A percentile compares a stretch with the other conserved stretches of the same genome.
phyloP scores from a whole-genome alignment of 768 basidiomycete species.

The Paxillus involutus region DNA sequence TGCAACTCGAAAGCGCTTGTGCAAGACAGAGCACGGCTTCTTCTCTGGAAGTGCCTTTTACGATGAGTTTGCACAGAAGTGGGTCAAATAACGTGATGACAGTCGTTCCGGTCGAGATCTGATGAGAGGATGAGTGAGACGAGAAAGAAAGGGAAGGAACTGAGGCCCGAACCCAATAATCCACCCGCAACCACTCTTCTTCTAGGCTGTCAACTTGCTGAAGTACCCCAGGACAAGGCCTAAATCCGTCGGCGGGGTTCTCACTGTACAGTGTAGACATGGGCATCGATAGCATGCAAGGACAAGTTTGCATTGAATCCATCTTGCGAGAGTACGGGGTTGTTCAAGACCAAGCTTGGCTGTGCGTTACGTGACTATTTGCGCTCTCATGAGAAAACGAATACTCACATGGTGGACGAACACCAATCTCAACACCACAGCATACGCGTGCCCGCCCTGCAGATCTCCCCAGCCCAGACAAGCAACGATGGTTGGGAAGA shows the following conservation, averaged over 20 bases:
- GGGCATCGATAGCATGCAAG: slow-evolving; percentile 52
- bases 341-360: slow-evolving; percentile 10
- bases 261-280: slow-evolving; percentile 67
- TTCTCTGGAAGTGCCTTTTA: slow-evolving; percentile 43
- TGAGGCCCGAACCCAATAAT: slow-evolving; percentile 47
- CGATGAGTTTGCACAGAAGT: slow-evolving; percentile 60
- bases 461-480: slow-evolving; percentile 86
- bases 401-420: slow-evolving; percentile 85
- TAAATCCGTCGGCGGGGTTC: slow-evolving; percentile 56
- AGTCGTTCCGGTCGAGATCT: slow-evolving; percentile 50
- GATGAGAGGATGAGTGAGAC: neutral
- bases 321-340: slow-evolving; percentile 36
- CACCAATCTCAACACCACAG: slow-evolving; percentile 70
- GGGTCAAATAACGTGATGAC: slow-evolving; percentile 59
- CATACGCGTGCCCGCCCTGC: slow-evolving; percentile 83
- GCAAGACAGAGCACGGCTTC: slow-evolving; percentile 46
- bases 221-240: slow-evolving; percentile 61
- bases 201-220: slow-evolving; percentile 47
- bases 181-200: slow-evolving; percentile 56
- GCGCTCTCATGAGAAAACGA: slow-evolving; percentile 52
- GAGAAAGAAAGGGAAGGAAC: neutral
- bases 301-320: slow-evolving; percentile 31
- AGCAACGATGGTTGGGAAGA: slow-evolving; percentile 75
- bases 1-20: slow-evolving; percentile 36
- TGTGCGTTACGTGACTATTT: slow-evolving; percentile 43